phyloP scores from a whole-genome alignment of 495 filamentous ascomycete species.

The Diplogelasinospora grovesii region DNA sequence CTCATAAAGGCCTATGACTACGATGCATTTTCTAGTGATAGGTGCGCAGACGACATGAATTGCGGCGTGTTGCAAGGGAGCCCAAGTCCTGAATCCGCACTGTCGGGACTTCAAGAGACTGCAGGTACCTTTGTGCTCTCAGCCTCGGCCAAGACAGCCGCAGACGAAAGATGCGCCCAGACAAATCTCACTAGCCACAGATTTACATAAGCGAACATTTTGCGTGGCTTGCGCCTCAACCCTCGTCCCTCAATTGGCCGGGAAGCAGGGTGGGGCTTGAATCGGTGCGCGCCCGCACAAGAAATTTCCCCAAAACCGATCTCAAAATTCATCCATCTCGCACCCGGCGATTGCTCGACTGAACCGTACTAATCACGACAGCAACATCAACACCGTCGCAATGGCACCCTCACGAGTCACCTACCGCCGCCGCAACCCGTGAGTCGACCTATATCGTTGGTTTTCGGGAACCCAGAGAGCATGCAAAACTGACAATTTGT shows the following conservation, averaged over 20 bases:
- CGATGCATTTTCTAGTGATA: too few species aligned
- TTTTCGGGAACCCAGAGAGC: too few species aligned
- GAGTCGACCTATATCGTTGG: conserved; percentile 43
- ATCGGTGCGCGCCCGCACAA: conserved; percentile 31
- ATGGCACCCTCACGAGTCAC: conserved; percentile 51
- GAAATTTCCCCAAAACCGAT: conserved; percentile 28
- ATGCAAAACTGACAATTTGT: neutral
- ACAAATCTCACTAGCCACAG: too few species aligned
- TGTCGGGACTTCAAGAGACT: too few species aligned
- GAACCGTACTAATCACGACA: conserved; percentile 40
- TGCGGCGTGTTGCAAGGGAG: too few species aligned
- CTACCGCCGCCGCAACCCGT: conserved; percentile 87
- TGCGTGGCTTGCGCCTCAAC: conserved; percentile 8
- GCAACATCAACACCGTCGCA: conserved; percentile 55
- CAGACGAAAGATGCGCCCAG: too few species aligned
- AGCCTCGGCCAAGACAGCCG: too few species aligned
- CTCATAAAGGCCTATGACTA: too few species aligned
- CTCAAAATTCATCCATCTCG: conserved; percentile 41
- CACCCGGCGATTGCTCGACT: conserved; percentile 40
- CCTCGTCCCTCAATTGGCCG: too few species aligned
- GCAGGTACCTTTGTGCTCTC: too few species aligned
- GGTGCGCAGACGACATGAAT: too few species aligned
- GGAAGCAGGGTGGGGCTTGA: conserved; percentile 25
- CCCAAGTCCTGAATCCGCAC: too few species aligned
- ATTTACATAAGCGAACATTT: conserved; percentile 10